These are phyloP conservation scores for Iris macrosiphon DNA, from an alignment of 106 monocot species.

Conservation along the genomic window DNA sequence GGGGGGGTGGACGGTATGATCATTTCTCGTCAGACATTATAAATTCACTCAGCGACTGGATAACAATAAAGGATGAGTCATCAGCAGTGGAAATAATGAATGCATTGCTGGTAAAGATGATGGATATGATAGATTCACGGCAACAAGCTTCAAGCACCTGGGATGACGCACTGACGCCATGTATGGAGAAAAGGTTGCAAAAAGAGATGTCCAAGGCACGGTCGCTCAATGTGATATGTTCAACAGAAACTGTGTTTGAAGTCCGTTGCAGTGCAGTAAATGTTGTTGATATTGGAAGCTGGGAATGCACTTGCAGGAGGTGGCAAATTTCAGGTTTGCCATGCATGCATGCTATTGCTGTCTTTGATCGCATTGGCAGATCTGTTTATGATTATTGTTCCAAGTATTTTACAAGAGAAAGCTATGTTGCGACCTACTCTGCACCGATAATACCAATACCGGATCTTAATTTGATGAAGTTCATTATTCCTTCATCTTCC, in stretches of 20 bases:
- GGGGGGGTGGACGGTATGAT: constrained; percentile 54
- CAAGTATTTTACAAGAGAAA: constrained; percentile 45
- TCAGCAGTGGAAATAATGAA: constrained; percentile 74
- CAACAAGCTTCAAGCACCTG: constrained; percentile 53
- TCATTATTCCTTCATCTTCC: constrained; percentile 29
- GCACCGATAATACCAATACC: constrained; percentile 52
- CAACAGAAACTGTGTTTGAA: constrained; percentile 87
- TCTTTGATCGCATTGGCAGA: constrained; percentile 39
- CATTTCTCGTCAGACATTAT: constrained; percentile 36
- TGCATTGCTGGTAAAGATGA: constrained; percentile 54
- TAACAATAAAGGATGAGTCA: constrained; percentile 49
- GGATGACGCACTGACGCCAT: constrained; percentile 48
- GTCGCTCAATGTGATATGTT: constrained; percentile 61
- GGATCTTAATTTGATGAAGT: constrained; percentile 45
- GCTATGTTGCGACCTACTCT: constrained; percentile 48
- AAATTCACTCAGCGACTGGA: constrained; percentile 49
- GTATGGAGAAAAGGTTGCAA: constrained; percentile 45
- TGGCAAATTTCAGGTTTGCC: constrained; percentile 91
- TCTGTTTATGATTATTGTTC: constrained; percentile 64
- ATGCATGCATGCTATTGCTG: constrained; percentile 71
- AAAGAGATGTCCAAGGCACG: constrained; percentile 37
- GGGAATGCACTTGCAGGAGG: constrained; percentile 76
- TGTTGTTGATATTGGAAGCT: constrained; percentile 59
- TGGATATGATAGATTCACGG: constrained; percentile 61
- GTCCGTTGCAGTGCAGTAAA: constrained; percentile 65